Evolutionary conservation across 23 red algal species (phyloP).

Genomic region (Agarophyton chilense): DNA sequence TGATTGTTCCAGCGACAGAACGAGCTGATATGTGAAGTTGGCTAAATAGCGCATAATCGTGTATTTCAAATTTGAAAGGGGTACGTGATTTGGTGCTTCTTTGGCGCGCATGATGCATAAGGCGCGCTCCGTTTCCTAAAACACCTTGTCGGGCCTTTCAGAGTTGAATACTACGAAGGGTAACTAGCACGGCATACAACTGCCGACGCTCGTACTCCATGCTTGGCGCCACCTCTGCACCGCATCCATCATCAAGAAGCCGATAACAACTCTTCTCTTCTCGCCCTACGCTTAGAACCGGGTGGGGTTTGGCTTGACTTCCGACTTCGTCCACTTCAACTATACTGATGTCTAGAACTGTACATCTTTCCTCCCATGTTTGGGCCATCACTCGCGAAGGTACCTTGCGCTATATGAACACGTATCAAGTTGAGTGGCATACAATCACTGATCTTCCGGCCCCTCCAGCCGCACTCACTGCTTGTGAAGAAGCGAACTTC

Average conservation of each 20-base stretch:
- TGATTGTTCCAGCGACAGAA: too few species aligned
- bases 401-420: conserved; percentile 17
- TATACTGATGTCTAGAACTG: conserved; percentile 15
- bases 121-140: background rate
- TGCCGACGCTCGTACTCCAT: conserved; percentile 8
- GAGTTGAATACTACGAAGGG: background rate
- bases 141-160: background rate
- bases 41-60: conserved; percentile 6
- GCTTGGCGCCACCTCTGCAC: conserved; percentile 7
- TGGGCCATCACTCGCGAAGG: conserved; percentile 56
- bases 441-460: conserved; percentile 22
- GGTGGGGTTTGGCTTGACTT: background rate
- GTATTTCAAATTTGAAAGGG: conserved; percentile 28
- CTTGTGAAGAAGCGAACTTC: conserved; percentile 22
- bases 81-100: background rate
- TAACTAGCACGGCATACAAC: background rate
- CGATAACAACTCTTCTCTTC: background rate
- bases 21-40: background rate
- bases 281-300: background rate
- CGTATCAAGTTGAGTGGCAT: conserved; percentile 16
- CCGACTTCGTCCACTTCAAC: background rate
- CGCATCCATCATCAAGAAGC: background rate
- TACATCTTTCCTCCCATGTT: conserved; percentile 28
- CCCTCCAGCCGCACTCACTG: conserved; percentile 6
- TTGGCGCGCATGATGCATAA: background rate